Evolutionary conservation across 805 yeast genomes (phyloP).

Genomic region (Zygoascus biomembranicola): DNA sequence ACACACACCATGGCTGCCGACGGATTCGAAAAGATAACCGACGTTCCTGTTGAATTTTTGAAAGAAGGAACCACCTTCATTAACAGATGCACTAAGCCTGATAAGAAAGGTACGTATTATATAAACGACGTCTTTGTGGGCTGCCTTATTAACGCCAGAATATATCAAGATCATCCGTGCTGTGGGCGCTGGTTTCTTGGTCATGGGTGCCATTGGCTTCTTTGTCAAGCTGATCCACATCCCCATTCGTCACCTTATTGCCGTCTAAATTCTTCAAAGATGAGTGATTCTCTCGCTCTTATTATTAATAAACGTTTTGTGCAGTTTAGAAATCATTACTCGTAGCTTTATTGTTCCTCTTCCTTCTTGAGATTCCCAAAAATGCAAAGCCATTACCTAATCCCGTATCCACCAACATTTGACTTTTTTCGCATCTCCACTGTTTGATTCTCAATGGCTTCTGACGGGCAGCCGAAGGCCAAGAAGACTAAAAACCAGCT

Average conservation of each 20-base stretch:
- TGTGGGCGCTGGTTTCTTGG: constrained; percentile 92
- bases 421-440: too few species aligned
- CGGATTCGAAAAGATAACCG: constrained; percentile 23
- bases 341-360: neutral
- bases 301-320: neutral
- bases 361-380: too few species aligned
- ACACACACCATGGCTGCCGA: constrained; percentile 16
- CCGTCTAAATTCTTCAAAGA: constrained; percentile 41
- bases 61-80: constrained; percentile 87
- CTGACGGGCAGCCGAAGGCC: neutral
- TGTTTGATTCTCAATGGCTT: neutral
- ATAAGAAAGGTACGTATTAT: constrained; percentile 52
- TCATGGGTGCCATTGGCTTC: constrained; percentile 97
- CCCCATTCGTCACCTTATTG: constrained; percentile 89
- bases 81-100: constrained; percentile 89
- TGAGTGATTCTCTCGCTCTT: neutral
- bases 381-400: too few species aligned
- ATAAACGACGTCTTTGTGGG: neutral
- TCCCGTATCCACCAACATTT: too few species aligned
- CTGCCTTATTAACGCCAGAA: constrained; percentile 37
- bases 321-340: neutral
- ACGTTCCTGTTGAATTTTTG: constrained; percentile 84
- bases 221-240: constrained; percentile 89
- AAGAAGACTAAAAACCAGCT: constrained; percentile 32
- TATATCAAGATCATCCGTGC: constrained; percentile 85